These are phyloP conservation scores for Solanum peruvianum DNA, from an alignment of 257 asterid genomes.

Conservation along the genomic window DNA sequence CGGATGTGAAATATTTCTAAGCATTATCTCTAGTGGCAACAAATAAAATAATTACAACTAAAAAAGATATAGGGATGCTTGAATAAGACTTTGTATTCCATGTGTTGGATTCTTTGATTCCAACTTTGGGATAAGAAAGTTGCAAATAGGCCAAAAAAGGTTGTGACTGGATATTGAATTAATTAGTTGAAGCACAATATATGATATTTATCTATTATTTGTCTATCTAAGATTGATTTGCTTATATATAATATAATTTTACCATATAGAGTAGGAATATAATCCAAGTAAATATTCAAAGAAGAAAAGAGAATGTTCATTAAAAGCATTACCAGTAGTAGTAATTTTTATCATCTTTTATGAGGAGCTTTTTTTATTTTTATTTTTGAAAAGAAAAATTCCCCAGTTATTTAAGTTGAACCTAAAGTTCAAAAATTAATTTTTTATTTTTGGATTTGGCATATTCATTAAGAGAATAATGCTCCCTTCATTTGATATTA, in stretches of 20 bases:
- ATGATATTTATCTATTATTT: too few relatives aligned
- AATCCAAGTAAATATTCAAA: too few relatives aligned
- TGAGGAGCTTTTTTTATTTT: not conserved
- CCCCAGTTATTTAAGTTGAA: not conserved
- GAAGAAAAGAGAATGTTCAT: not conserved
- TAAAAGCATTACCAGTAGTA: not conserved
- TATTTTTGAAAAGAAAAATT: not conserved
- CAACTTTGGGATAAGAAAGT: not conserved
- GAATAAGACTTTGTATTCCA: not conserved
- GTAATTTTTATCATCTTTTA: not conserved
- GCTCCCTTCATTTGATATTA: too few relatives aligned
- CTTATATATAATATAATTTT: too few relatives aligned
- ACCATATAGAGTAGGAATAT: too few relatives aligned
- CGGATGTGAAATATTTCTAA: not conserved
- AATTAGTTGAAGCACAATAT: not conserved
- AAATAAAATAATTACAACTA: not conserved
- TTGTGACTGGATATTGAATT: not conserved
- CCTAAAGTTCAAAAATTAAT: not conserved
- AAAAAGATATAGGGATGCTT: not conserved
- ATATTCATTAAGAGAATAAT: too few relatives aligned
- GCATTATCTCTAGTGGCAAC: not conserved
- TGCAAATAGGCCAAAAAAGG: not conserved
- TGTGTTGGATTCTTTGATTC: not conserved
- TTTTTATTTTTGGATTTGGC: too few relatives aligned
- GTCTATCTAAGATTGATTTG: too few relatives aligned